phyloP scores from a whole-genome alignment of 306 rosid species.

The Crotalaria pallida region DNA sequence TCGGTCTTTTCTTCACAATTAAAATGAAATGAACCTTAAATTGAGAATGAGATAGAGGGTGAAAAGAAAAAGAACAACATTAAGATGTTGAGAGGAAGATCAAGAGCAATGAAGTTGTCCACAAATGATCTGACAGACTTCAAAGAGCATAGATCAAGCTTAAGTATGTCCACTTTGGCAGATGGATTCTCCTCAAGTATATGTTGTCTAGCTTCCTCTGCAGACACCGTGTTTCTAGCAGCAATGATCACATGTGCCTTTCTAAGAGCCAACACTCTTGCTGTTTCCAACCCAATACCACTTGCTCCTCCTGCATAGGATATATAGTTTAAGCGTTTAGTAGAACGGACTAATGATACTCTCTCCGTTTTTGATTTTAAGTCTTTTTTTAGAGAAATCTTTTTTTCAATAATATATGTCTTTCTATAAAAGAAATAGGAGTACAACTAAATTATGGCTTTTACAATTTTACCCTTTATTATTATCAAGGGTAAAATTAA shows the following conservation, averaged over 20 bases:
- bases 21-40: background rate
- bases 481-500: too few species aligned
- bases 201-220: conserved; percentile 51
- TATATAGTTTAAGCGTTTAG: background rate
- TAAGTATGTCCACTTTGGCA: conserved; percentile 60
- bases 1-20: background rate
- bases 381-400: too few species aligned
- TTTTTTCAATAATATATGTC: too few species aligned
- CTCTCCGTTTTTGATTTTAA: too few species aligned
- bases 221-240: conserved; percentile 60
- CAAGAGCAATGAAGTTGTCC: conserved; percentile 53
- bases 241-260: conserved; percentile 69
- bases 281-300: conserved; percentile 88
- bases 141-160: conserved; percentile 65
- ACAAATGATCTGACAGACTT: conserved; percentile 58
- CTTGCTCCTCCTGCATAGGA: conserved; percentile 79
- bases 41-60: background rate
- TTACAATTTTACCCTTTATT: too few species aligned
- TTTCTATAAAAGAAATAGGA: too few species aligned
- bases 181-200: conserved; percentile 35
- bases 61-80: conserved; percentile 36
- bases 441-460: too few species aligned
- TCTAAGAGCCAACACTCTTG: conserved; percentile 67
- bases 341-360: background rate
- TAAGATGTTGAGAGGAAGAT: conserved; percentile 82